These are phyloP conservation scores for Wallemia hederae DNA, from an alignment of 1,284 basidiomycete genomes.

Conservation along the genomic window DNA sequence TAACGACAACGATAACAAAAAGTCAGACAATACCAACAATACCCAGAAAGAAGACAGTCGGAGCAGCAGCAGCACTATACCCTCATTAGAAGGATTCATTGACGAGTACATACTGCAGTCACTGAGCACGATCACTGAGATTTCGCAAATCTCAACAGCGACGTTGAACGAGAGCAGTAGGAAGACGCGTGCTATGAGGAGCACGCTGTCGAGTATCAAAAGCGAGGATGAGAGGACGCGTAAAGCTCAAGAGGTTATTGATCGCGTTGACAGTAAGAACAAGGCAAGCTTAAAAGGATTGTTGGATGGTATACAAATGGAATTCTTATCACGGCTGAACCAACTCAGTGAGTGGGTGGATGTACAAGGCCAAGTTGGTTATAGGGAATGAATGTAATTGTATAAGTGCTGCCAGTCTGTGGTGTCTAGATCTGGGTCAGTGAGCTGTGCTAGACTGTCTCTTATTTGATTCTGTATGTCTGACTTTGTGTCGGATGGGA, in stretches of 20 bases:
- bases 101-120: neutral
- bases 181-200: neutral
- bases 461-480: neutral
- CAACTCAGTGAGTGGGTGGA: neutral
- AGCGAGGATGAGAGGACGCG: neutral
- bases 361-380: neutral
- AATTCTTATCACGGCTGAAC: neutral
- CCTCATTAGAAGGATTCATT: neutral
- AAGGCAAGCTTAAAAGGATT: neutral
- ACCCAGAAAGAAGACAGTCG: neutral
- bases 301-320: neutral
- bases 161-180: neutral
- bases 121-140: neutral
- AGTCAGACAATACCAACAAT: no score
- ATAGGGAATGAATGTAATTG: neutral
- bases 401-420: neutral
- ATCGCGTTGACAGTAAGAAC: neutral
- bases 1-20: no score
- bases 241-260: neutral
- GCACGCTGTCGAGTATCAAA: neutral
- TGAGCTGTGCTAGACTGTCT: neutral
- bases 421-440: neutral
- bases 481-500: neutral
- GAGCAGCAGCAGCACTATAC: neutral
- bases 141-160: neutral